phyloP scores from a whole-genome alignment of 2,329 filamentous ascomycete species.

The Diatrype stigma region DNA sequence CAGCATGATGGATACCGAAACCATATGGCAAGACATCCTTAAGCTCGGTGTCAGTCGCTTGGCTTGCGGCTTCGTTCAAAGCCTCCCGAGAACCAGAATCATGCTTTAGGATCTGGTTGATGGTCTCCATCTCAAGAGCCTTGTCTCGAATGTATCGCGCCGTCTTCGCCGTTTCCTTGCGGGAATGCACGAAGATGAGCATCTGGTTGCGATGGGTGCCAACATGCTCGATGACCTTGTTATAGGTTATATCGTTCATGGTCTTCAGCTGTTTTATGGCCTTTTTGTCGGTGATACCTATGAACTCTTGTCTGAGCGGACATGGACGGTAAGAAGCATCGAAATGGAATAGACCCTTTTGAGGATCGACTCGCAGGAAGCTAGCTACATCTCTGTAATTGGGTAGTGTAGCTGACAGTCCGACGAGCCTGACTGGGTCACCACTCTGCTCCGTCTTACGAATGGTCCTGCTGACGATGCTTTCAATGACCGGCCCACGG shows the following conservation, averaged over 20 bases:
- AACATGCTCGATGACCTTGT: conserved; percentile 94
- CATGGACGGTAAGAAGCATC: conserved; percentile 92
- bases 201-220: conserved; percentile 93
- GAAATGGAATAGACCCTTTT: conserved; percentile 91
- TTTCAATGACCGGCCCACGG: conserved; percentile 92
- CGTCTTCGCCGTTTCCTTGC: conserved; percentile 97
- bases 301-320: conserved; percentile 92
- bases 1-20: conserved; percentile 96
- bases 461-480: conserved; percentile 92
- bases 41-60: conserved; percentile 78
- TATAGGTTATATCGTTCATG: conserved; percentile 99
- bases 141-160: conserved; percentile 95
- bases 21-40: conserved; percentile 95
- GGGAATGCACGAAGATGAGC: conserved; percentile 97
- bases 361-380: conserved; percentile 83
- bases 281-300: conserved; percentile 95
- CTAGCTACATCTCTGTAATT: conserved; percentile 96
- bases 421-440: conserved; percentile 85
- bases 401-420: conserved; percentile 89
- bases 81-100: conserved; percentile 91
- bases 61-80: conserved; percentile 76
- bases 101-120: conserved; percentile 88
- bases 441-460: conserved; percentile 90
- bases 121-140: conserved; percentile 93
- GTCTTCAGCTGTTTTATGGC: conserved; percentile 98